Base-by-base conservation (phyloP, 768 basidiomycete species). In the Hericium erinaceus region DNA sequence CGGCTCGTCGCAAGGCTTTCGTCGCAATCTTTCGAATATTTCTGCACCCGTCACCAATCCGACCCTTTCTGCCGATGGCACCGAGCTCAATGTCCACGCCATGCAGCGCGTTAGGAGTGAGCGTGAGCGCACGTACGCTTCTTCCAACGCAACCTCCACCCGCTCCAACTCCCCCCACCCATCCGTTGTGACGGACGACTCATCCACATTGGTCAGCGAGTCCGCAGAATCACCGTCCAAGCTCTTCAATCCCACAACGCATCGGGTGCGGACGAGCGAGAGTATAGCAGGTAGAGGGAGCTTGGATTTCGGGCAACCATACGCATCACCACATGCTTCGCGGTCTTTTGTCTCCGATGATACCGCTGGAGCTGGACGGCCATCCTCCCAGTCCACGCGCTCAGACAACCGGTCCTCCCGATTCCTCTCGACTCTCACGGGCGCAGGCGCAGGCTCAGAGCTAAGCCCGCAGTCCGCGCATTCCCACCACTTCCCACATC, bases 1-100 rank as follows among this genome's bases (percentile, higher is more conserved):
- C 22, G 80, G 80, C 8, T 69, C 80, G 53, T 80, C 75, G 38
- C 83, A 85, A 65, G 81, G 77, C 46, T 68, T 82, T 39, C 75
- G 62, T 40, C 3, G 48, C 11, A 54, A 52, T 58, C 64, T 63
- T 16, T 60, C 71, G 20, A 68, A 62, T 52, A 92, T 92, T 61
- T 91, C 88, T 33, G 90, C 89, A 4, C 89, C 89, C 8, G 85
- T 87, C 64, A 90, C 89, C 24, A 92, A 92, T 65, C 89, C 89
- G 6, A 82, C 83, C 12, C 80, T 92, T 57, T 89, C 88, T 2
- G 59, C 78, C 48, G 75, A 80, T 62, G 90, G 89, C 40, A 83
- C 85, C 10, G 87, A 89, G 60, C 73, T 89, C 65, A 90, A 85
- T 69, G 76, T 80, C 62, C 80, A 77, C 65, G 74, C 78, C 22